Base-by-base conservation (phyloP, 495 filamentous ascomycete species). In the Penicillium malachiteum region DNA sequence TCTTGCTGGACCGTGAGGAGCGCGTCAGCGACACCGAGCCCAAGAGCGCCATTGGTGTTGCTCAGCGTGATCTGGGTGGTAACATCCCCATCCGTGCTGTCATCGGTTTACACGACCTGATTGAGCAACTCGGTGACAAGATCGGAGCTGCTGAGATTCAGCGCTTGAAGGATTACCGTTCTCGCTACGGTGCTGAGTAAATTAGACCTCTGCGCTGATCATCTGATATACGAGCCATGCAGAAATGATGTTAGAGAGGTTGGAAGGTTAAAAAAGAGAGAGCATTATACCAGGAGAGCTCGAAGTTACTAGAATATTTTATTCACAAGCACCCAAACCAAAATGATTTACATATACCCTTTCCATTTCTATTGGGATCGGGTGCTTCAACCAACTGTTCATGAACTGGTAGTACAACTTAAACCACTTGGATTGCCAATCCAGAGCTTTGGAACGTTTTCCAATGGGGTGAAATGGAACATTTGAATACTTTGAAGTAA, bases 1-100 rank as follows among this genome's bases (percentile, higher is more conserved):
- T 98, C 18, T 86, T 92, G 18, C 76, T 97, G 53, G 92, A 97
- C 72, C 83, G 94, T 40, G 82, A 87, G 79, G 94, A 97, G 83
- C 89, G 85, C 63, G 82, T 91, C 44, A 79, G 76, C 39, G 77
- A 76, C 21, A 72, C 77, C 5, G 72, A 80, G 62, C 41, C 66
- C 32, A 78, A 78, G 60, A 89, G 86, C 68, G 89, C 91, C 18
- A 88, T 96, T 61, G 90, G 89, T 21, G 85, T 90, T 78, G 83
- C 95, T 10, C 80, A 85, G 69, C 85, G 83, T 66, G 85, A 93
- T 33, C 72, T 77, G 35, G 75, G 73, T 7, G 75, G 58, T 35
- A 68, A 72, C 54, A 72, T 83, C 34, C 77, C 75, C 43, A 74
- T 77, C 37, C 66, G 71, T 18, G 70, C 76, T n/a, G 78, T 83